These are phyloP conservation scores for peach (Prunus persica) DNA, from an alignment of 306 rosid species.

Conservation along the genomic window Prunus_persica_NCBIv2 NC_034009.1:38095001-38095500, in stretches of 20 bases:
- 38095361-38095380: background rate
- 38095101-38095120: slow-evolving; percentile 93
- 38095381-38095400: background rate
- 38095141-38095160: slow-evolving; percentile 97
- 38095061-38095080: slow-evolving; percentile 84
- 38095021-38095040: slow-evolving; percentile 85
- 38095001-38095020: slow-evolving; percentile 88
- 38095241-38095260: background rate
- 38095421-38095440: background rate
- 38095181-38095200: slow-evolving; percentile 4
- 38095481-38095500: background rate
- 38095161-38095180: slow-evolving; percentile 41
- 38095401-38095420: background rate
- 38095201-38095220: background rate
- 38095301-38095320: background rate
- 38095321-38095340: background rate
- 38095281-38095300: background rate
- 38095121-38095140: slow-evolving; percentile 91
- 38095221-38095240: background rate
- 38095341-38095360: background rate
- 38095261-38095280: background rate
- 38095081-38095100: slow-evolving; percentile 97
- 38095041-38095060: slow-evolving; percentile 71
- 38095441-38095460: too few species aligned
- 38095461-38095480: background rate